Conservation (phyloP, 768 basidiomycete species). For the Russula sp. region DNA sequence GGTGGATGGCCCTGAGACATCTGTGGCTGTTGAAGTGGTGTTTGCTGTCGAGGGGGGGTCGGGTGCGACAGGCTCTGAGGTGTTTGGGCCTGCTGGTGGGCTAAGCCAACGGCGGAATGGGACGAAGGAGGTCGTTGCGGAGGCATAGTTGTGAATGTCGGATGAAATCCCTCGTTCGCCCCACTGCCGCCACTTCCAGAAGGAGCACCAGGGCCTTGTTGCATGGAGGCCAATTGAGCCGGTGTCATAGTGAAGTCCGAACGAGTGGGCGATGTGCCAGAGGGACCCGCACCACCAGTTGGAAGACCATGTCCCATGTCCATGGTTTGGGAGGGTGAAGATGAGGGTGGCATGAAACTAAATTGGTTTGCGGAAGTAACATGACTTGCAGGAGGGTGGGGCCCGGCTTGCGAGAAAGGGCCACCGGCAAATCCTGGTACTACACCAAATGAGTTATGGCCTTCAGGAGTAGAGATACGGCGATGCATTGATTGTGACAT, state of each 20-base stretch:
- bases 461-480: constrained; percentile 6
- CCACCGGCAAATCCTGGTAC: constrained; percentile 5
- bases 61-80: constrained; percentile 10
- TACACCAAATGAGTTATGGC: constrained; percentile 2
- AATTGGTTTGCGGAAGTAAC: constrained; percentile 29
- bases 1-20: constrained; percentile 15
- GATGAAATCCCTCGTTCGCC: constrained; percentile 27
- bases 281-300: constrained; percentile 29
- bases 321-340: constrained; percentile 39
- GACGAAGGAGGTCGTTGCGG: constrained; percentile 28
- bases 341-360: constrained; percentile 33
- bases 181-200: constrained; percentile 8
- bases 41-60: constrained; percentile 17
- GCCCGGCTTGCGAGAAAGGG: constrained; percentile 28
- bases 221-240: constrained; percentile 50
- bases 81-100: constrained; percentile 7
- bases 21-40: constrained; percentile 19
- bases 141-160: constrained; percentile 31
- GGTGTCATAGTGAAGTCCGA: constrained; percentile 47
- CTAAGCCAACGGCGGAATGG: constrained; percentile 24
- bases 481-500: constrained; percentile 16
- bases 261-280: constrained; percentile 35
- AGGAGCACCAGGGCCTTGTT: constrained; percentile 35
- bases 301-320: constrained; percentile 41
- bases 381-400: constrained; percentile 18